A percentile compares a stretch with the other conserved stretches of the same genome.
phyloP scores from a whole-genome alignment of 2,329 filamentous ascomycete genomes.

The Myriosclerotinia duriaeana region DNA sequence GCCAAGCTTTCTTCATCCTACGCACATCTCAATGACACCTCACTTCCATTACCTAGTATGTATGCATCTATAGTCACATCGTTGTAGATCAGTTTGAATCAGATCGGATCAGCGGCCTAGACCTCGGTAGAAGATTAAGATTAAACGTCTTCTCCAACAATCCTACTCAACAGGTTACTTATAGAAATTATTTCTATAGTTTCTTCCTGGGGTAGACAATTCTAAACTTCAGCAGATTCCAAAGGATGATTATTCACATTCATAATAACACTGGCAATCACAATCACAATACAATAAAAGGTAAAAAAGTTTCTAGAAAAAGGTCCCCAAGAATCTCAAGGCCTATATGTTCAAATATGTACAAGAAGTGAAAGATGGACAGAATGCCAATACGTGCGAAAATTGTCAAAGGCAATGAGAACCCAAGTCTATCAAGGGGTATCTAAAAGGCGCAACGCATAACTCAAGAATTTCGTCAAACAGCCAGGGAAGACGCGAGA shows the following conservation, averaged over 20 bases:
- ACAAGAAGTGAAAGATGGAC: constrained; percentile 20
- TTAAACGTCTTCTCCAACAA: neutral
- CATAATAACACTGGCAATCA: neutral
- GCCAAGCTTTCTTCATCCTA: constrained; percentile 10
- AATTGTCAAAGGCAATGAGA: constrained; percentile 1
- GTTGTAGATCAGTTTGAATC: neutral
- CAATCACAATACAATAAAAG: neutral
- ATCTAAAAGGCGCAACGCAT: constrained; percentile 19
- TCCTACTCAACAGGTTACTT: too few relatives aligned
- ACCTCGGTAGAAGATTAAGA: neutral
- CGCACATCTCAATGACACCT: constrained; percentile 5
- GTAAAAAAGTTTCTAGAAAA: constrained; percentile 1
- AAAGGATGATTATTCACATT: neutral
- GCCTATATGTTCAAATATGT: constrained; percentile 18
- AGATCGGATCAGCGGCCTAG: neutral
- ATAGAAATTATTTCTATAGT: neutral
- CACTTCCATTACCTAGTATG: constrained; percentile 8
- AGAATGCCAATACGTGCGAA: constrained; percentile 18
- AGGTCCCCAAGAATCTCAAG: neutral
- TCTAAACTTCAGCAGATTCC: neutral
- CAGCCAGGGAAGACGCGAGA: constrained; percentile 18
- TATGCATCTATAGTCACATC: constrained; percentile 12
- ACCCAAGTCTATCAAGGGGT: constrained; percentile 6
- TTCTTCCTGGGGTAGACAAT: neutral
- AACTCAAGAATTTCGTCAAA: constrained; percentile 13